Percentiles rank a stretch among this genome's conserved stretches.
Conservation (phyloP, 2,329 filamentous ascomycete species). For the Ophiostoma pallidulum region DNA sequence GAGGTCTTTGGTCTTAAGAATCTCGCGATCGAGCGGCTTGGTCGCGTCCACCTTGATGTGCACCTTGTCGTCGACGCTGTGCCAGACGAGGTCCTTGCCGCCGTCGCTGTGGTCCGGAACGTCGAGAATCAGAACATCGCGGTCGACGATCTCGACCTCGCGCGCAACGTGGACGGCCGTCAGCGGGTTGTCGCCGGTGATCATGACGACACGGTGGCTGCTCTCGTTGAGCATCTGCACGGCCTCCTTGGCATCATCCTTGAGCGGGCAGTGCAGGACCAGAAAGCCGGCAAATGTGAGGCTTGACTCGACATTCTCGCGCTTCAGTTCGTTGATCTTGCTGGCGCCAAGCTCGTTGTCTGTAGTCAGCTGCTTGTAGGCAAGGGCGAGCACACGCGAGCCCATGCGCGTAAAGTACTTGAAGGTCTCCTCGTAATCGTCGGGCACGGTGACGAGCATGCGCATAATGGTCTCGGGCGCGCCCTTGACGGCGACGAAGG, state of each 20-base stretch:
- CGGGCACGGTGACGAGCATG: conserved; percentile 75
- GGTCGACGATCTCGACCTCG: conserved; percentile 94
- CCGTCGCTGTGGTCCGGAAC: conserved; percentile 82
- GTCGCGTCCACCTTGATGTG: conserved; percentile 78
- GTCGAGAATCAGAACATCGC: conserved; percentile 88
- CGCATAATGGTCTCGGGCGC: conserved; percentile 94
- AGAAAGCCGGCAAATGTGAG: conserved; percentile 90
- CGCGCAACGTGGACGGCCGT: conserved; percentile 93
- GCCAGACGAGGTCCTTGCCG: conserved; percentile 79
- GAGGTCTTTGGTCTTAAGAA: conserved; percentile 78
- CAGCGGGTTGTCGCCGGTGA: conserved; percentile 94
- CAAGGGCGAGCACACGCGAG: conserved; percentile 84
- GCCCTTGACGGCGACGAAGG: conserved; percentile 92
- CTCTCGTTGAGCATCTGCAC: conserved; percentile 98
- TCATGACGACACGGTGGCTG: conserved; percentile 98
- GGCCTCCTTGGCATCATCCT: conserved; percentile 88
- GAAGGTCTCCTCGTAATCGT: conserved; percentile 93
- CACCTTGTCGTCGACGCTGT: conserved; percentile 83
- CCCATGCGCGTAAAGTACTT: conserved; percentile 97
- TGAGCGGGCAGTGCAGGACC: conserved; percentile 88
- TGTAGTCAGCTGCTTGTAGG: conserved; percentile 80
- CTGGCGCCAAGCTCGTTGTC: conserved; percentile 73
- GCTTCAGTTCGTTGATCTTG: conserved; percentile 87
- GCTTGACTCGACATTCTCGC: conserved; percentile 79
- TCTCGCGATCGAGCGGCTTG: conserved; percentile 68